Evolutionary conservation across 2,329 filamentous ascomycete genomes (phyloP), one percentile per base, ranked within the genome.

Genomic region (Arthrobotrys entomopaga): DNA sequence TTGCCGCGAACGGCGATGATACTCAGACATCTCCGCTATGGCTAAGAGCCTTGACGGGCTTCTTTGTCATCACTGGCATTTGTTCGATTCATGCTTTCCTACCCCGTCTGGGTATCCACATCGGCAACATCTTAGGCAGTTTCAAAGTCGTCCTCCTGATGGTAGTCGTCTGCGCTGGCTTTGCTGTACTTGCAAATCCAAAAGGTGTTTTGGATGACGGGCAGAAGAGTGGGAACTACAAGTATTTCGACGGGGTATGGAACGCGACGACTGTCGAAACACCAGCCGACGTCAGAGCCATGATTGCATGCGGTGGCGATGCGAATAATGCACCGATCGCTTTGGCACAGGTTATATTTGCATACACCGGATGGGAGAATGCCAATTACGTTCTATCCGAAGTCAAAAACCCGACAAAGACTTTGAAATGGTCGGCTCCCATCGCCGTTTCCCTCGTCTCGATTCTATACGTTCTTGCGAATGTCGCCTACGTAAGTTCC

Each of bases 331-430:
- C 69, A 2, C 69, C 69, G 2, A 61, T 73, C 6, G 69, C 69
- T 26, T 81, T 89, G 13, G 82, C 88, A 1, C 85, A 85, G 22
- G 85, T 88, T 58, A 82, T 88, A 15, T 88, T 88, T 81, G 86
- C 85, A 11, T 89, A 88, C 81, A 87, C 86, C 76, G 87, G 87
- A 3, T 89, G 87, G 87, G 86, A 87, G 77, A 88, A 88, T 65
- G 86, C 86, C 24, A 88, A 88, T 79, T 88, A 88, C 73, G 87
- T 88, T 2, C 80, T 89, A 1, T 82, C 84, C 74, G 87, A 89
- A 78, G 81, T 89, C 40, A 86, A 84, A 75, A 83, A 86, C 53
- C 86, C 86, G 0, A 83, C 82, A 24, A 84, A 84, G 78, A 88
- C 87, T 0, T 82, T 88, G 6, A 79, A 83, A 0, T 81, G 87